Evolutionary conservation across 805 yeast species (phyloP), one percentile per base, ranked within the genome.

Genomic region (Kregervanrija fluxuum): DNA sequence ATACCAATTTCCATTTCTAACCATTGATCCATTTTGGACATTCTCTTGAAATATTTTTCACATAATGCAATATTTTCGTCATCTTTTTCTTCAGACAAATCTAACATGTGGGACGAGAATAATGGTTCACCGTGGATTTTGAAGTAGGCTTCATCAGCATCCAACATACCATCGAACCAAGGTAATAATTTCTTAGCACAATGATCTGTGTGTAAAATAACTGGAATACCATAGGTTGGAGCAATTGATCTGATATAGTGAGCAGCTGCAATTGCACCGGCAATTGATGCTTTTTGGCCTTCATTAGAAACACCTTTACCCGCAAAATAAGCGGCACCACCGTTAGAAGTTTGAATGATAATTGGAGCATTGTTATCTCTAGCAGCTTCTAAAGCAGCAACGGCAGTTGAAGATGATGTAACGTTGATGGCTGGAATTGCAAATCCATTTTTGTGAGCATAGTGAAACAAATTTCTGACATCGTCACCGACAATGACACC

Each of bases 1-100:
- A 93, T 93, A 82, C 99, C 99, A 68, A 93, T 93, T 79, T 93
- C 99, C 99, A 93, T 93, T 80, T 93, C 99, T 68, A 93, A 81
- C 93, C 93, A 93, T 77, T 91, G 98, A 74, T 80, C 77, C 80
- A 91, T 77, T 75, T 85, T 88, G 69, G 95, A 73, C 82, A 87
- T 88, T 74, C 95, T 87, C 70, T 76, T 77, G 75, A 93, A 91
- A 82, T 93, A 93, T 74, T 87, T 83, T 71, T 72, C 95, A 79
- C 97, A 90, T 55, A 86, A 84, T 53, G 80, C 82, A 61, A 93
- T 91, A 85, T 93, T 93, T 75, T 85, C 95, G 54, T 88, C 95
- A 69, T 93, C 97, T 53, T 85, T 57, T 78, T 93, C 98, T 76
- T 93, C 99, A 48, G 96, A 88, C 61, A 93, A 73, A 72, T 93